phyloP scores from a whole-genome alignment of 129 eudicot species.

The Pittosporum tobira region DNA sequence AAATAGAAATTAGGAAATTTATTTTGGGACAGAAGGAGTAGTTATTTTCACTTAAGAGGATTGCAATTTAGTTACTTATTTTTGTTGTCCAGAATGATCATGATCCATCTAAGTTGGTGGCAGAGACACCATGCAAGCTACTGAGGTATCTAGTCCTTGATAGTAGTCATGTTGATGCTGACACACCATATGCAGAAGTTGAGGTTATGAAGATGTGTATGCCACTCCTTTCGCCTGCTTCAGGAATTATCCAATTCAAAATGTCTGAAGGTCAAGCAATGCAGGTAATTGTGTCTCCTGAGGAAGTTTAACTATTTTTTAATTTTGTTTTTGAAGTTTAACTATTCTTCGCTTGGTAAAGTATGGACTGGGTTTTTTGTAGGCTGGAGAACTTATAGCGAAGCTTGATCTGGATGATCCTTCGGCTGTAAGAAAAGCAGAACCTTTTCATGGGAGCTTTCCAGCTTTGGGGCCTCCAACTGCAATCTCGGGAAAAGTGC shows the following conservation, averaged over 20 bases:
- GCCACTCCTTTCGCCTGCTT: constrained; percentile 98
- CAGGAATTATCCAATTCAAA: constrained; percentile 72
- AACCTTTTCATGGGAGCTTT: constrained; percentile 82
- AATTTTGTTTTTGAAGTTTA: too few species aligned
- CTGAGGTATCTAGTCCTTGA: constrained; percentile 68
- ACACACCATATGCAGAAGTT: constrained; percentile 91
- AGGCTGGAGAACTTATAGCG: constrained; percentile 98
- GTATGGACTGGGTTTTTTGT: constrained; percentile 10
- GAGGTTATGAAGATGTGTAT: constrained; percentile 99
- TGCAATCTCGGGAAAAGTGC: constrained; percentile 94
- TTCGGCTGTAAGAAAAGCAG: constrained; percentile 97
- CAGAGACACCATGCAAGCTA: constrained; percentile 99
- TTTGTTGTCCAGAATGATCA: constrained; percentile 68
- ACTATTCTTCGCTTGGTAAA: background rate
- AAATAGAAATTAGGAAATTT: too few species aligned
- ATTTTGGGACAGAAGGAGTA: too few species aligned
- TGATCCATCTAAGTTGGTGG: constrained; percentile 88
- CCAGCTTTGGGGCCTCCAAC: constrained; percentile 88
- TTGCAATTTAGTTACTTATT: constrained; percentile 7
- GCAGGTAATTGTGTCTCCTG: constrained; percentile 48
- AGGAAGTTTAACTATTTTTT: background rate
- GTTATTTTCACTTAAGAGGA: background rate
- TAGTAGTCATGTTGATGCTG: constrained; percentile 92
- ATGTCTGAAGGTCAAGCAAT: constrained; percentile 99
- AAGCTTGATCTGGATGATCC: constrained; percentile 95